Evolutionary conservation across 2,329 filamentous ascomycete genomes (phyloP), one percentile per base, ranked within the genome.

Genomic region (Phialophora tarda): DNA sequence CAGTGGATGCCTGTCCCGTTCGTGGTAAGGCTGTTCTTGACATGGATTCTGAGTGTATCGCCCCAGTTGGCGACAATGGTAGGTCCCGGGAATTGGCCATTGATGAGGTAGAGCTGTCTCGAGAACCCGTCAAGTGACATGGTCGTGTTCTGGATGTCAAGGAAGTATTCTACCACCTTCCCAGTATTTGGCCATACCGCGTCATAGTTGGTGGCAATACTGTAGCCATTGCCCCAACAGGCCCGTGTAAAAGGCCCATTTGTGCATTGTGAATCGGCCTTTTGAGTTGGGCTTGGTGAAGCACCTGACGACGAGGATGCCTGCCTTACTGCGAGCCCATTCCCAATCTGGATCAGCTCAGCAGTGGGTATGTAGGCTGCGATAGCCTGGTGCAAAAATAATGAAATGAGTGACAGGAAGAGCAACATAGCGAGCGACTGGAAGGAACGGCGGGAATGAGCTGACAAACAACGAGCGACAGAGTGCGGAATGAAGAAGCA

Each of bases 11-110:
- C 82, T 6, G 86, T 89, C 34, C 87, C 86, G 69, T 89, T 89
- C 65, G 81, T 75, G 14, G 78, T 77, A 75, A 82, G 66, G 63
- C 79, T 73, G 74, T 88, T 90, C 48, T 78, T 84, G 8, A 89
- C 82, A 61, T 84, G 84, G 17, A 87, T 77, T 12, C 76, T 72
- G 3, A 88, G 77, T 24, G 71, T 78, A 72, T 89, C 86, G 21
- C 86, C 86, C 86, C 86, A 88, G 74, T 87, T 83, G 17, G 86
- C 88, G 67, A 84, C 82, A 62, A 93, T 86, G 10, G 83, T 80
- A 1, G 90, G 90, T 0, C 88, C 90, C 0, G 90, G 90, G 67
- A 86, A 89, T 54, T 86, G 83, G 8, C 85, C 85, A 74, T 90
- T 89, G 74, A 91, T 26, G 80, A 82, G 68, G 61, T 69, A 69